These are phyloP conservation scores for Oldenlandia corymbosa DNA, from an alignment of 257 asterid genomes.

Conservation along the genomic window DNA sequence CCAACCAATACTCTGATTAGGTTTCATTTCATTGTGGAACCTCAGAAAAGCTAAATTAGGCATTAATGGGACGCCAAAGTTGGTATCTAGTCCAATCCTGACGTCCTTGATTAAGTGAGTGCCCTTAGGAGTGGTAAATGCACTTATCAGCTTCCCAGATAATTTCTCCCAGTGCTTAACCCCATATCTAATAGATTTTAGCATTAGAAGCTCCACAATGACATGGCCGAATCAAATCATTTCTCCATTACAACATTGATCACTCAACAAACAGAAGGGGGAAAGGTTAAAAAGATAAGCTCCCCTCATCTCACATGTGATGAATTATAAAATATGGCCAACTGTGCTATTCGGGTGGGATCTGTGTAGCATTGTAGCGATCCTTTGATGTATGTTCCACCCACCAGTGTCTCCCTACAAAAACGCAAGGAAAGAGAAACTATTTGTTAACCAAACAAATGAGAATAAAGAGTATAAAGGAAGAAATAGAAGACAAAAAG, in stretches of 20 bases:
- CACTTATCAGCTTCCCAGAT: conserved; percentile 94
- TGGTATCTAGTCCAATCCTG: conserved; percentile 95
- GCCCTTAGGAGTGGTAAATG: conserved; percentile 97
- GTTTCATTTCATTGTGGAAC: conserved; percentile 1
- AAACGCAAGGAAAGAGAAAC: background rate
- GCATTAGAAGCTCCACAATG: conserved; percentile 66
- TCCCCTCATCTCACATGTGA: conserved; percentile 94
- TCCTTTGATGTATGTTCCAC: conserved; percentile 91
- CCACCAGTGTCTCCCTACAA: conserved; percentile 94
- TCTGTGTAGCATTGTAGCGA: conserved; percentile 97
- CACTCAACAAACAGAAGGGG: background rate
- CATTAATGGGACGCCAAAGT: conserved; percentile 78
- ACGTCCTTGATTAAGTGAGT: conserved; percentile 82
- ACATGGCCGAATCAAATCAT: conserved; percentile 19
- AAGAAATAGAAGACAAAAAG: no score
- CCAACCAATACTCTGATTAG: no score
- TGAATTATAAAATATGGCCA: conserved; percentile 92
- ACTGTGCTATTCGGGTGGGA: conserved; percentile 99
- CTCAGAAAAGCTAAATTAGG: conserved; percentile 22
- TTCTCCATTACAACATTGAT: background rate
- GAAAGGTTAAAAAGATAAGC: no score
- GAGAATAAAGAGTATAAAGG: no score
- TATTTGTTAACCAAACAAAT: no score
- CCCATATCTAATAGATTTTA: conserved; percentile 89
- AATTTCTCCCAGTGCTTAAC: conserved; percentile 87